Evolutionary conservation across 192 early-diverging fungal genomes (phyloP), one percentile per base, ranked within the genome.

Genomic region (Coemansia sp.): DNA sequence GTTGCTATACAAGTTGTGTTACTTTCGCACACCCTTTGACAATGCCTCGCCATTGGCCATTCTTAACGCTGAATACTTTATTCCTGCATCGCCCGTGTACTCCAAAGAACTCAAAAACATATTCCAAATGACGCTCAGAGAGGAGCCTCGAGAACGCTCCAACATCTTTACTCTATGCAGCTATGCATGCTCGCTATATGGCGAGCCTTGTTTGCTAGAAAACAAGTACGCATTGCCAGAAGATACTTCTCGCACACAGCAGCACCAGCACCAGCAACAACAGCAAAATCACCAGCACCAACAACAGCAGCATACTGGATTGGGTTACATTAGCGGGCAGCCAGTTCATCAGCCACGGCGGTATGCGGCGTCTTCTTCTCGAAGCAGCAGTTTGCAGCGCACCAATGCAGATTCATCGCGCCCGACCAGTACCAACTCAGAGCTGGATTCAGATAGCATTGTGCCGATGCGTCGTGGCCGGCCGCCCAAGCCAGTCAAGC

Each of bases 11-110:
- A 98, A 98, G 68, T 80, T 96, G 23, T 96, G 94, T 73, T 98
- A 89, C 69, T 93, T 91, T 73, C 87, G 84, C 6, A 97, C 96
- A 6, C 96, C 96, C 1, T 98, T 98, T 65, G 96, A 98, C 65
- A 87, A 96, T 21, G 80, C 82, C 38, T 91, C 92, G 11, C 86
- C 86, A 37, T 64, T 94, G 37, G 92, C 92, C 10, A 96, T 96
- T 33, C 65, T 98, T 38, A 96, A 94, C 57, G 90, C 83, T 13
- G 82, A 87, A 30, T 96, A 92, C 63, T 79, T 79, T 8, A 86
- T 94, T 44, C 96, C 94, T 1, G 72, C 56, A 6, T 61, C 78
- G 1, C 96, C 96, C 8, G 53, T 46, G n/a, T 91, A 88, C 53
- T 85, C 86, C 0, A 59, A 63, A 38, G 58, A 72, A 20, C 55